Base-by-base conservation (phyloP, 2,329 filamentous ascomycete genomes). In the Ceratocystis variospora region DNA sequence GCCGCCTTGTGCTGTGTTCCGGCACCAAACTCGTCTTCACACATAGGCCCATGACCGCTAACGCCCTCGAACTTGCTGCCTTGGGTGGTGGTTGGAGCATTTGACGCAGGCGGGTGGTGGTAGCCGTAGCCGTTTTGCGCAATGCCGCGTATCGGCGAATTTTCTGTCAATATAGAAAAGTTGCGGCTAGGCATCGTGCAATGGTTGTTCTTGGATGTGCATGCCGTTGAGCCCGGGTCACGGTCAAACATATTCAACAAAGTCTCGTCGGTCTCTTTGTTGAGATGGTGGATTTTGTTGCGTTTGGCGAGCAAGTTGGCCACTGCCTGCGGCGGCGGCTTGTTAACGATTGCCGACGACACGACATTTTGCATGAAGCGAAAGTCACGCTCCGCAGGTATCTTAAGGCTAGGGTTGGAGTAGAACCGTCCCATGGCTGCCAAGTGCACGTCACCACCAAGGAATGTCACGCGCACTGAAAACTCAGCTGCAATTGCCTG, bases 291-390 rank as follows among this genome's bases (percentile, higher is more conserved):
- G 62, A 88, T 83, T 76, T 86, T 96, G 79, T 97, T 97, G 68
- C 94, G 83, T 73, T 87, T 87, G 67, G 96, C 93, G 65, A 99
- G 81, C 61, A 96, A 83, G 74, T 99, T 96, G 10, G 91, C 91
- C 72, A 99, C 88, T 71, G 77, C 92, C 74, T 87, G 85, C 0
- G 93, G 90, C 15, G 92, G 90, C 1, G 94, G 94, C 71, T 93
- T 93, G 74, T 99, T 96, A 70, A 95, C 92, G 72, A 99, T 97
- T 41, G 92, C 92, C 0, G 92, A 96, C 5, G 91, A 96, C 64
- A 97, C 83, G 22, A 99, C 82, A 72, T 99, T 99, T 63, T 87
- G 88, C 85, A 99, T 97, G 75, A 97, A 97, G 66, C 94, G 85
- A 73, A 90, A 88, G 75, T 99, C 94, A 68, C 87, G 82, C 73